Conservation (phyloP, 495 filamentous ascomycete genomes). For the Penicillium riverlandense region DNA sequence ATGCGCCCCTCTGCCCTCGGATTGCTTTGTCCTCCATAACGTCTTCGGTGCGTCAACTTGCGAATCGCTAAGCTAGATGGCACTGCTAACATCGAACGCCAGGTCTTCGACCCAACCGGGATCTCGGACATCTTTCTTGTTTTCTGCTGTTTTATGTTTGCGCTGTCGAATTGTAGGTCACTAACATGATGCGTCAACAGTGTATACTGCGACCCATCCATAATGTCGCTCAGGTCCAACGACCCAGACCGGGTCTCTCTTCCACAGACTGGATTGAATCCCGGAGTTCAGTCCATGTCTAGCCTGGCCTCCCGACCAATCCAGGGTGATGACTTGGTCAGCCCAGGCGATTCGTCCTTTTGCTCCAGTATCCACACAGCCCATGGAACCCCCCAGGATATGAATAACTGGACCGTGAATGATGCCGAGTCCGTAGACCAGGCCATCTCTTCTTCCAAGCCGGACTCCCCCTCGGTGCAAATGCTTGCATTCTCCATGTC, state of each 20-base stretch:
- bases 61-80: neutral
- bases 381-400: slow-evolving; percentile 30
- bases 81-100: slow-evolving; percentile 6
- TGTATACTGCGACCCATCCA: slow-evolving; percentile 11
- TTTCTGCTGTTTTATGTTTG: slow-evolving; percentile 9
- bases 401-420: slow-evolving; percentile 36
- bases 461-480: slow-evolving; percentile 38
- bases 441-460: slow-evolving; percentile 27
- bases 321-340: slow-evolving; percentile 44
- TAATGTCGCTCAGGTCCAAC: slow-evolving; percentile 34
- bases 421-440: slow-evolving; percentile 34
- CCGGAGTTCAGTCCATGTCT: slow-evolving; percentile 32
- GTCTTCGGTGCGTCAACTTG: slow-evolving; percentile 11
- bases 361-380: slow-evolving; percentile 31
- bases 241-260: slow-evolving; percentile 28
- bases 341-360: slow-evolving; percentile 38
- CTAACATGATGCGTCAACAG: slow-evolving; percentile 29
- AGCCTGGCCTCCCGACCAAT: slow-evolving; percentile 34
- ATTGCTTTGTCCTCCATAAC: slow-evolving; percentile 1
- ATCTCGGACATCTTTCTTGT: slow-evolving; percentile 14
- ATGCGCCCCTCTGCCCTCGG: neutral
- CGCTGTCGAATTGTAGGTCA: slow-evolving; percentile 15
- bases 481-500: slow-evolving; percentile 42
- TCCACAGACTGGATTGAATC: slow-evolving; percentile 30
- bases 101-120: slow-evolving; percentile 14